Evolutionary conservation across 1,284 basidiomycete species (phyloP).

Genomic region (Cystobasidium pallidum): DNA sequence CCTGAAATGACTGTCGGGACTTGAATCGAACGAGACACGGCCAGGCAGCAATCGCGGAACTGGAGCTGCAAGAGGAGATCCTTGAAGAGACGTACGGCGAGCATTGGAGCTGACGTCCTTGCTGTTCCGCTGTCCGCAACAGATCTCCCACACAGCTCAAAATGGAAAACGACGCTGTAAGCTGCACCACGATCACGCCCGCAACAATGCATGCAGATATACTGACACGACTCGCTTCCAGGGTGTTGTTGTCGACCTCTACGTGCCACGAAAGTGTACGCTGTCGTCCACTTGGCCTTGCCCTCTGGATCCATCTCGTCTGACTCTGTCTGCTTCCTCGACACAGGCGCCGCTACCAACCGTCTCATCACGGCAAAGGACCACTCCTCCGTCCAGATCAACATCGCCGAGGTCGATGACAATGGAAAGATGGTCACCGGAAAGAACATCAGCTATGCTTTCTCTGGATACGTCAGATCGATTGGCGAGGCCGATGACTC

Average conservation of each 20-base stretch:
- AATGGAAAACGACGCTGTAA: conserved; percentile 44
- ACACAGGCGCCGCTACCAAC: conserved; percentile 63
- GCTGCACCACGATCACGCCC: not conserved
- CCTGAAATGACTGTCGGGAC: not conserved
- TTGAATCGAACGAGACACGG: not conserved
- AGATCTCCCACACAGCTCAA: not conserved
- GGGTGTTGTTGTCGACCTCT: conserved; percentile 99
- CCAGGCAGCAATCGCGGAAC: not conserved
- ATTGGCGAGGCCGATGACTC: conserved; percentile 97
- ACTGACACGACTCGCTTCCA: conserved; percentile 55
- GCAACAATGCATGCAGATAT: not conserved
- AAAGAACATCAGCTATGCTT: conserved; percentile 82
- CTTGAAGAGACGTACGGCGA: not conserved
- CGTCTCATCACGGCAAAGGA: conserved; percentile 98
- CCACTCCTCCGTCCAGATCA: conserved; percentile 97
- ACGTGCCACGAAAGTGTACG: conserved; percentile 99
- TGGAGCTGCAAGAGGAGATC: conserved; percentile 1
- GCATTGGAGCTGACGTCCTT: not conserved
- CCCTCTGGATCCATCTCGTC: not conserved
- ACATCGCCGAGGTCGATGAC: conserved; percentile 90
- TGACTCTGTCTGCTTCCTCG: conserved; percentile 25
- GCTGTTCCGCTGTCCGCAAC: not conserved
- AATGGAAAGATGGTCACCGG: conserved; percentile 85
- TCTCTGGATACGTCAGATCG: conserved; percentile 90
- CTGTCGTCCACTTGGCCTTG: conserved; percentile 66